Conservation (phyloP, 306 rosid species). For the Vachellia pachyceras region DNA sequence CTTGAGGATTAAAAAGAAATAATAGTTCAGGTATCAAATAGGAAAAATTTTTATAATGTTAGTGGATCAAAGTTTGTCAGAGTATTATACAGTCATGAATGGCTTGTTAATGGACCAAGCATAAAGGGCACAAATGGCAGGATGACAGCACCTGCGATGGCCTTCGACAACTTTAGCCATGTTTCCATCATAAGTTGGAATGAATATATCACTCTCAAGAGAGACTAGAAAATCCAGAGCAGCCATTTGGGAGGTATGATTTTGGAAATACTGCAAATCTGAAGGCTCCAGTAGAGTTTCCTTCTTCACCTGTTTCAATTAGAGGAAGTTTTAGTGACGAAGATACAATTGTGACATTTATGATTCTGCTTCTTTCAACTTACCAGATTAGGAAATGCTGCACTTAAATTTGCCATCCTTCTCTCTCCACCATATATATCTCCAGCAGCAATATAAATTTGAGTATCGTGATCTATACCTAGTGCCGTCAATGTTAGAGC, state of each 20-base stretch:
- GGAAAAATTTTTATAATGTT: neutral
- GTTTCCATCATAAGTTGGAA: conserved; percentile 96
- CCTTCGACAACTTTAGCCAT: conserved; percentile 99
- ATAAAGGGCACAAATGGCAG: neutral
- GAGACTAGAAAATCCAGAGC: conserved; percentile 91
- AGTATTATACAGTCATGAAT: neutral
- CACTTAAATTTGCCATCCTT: conserved; percentile 63
- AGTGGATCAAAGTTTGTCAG: conserved; percentile 7
- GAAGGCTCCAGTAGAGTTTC: conserved; percentile 82
- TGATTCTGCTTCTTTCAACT: conserved; percentile 45
- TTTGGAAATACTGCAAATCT: conserved; percentile 72
- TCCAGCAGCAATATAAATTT: conserved; percentile 92
- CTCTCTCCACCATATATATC: conserved; percentile 83
- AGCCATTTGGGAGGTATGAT: conserved; percentile 97
- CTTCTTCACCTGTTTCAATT: conserved; percentile 68
- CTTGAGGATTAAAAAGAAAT: neutral
- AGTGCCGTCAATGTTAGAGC: conserved; percentile 67
- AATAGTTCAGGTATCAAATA: conserved; percentile 7
- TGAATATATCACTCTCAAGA: conserved; percentile 83
- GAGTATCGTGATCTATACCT: conserved; percentile 72
- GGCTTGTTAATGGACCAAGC: conserved; percentile 1
- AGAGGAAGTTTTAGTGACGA: conserved; percentile 28
- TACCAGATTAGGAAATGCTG: conserved; percentile 82
- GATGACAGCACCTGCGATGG: conserved; percentile 71
- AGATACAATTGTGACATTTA: neutral